These are phyloP conservation scores for Linderniella brevidens DNA, from an alignment of 257 asterid species.

Conservation along the genomic window DNA sequence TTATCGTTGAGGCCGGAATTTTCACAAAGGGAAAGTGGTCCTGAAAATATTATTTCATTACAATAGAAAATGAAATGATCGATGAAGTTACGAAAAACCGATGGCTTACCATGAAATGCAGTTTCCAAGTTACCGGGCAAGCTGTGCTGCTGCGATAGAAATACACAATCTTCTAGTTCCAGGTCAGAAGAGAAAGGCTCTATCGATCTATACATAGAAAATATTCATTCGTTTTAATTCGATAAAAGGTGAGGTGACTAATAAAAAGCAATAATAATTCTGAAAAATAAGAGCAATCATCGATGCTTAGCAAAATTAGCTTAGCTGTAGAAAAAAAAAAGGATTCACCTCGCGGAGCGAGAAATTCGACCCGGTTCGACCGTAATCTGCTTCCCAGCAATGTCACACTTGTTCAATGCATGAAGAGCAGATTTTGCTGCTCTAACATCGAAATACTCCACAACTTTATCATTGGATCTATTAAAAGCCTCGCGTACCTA, in stretches of 20 bases:
- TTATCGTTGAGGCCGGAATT: constrained; percentile 26
- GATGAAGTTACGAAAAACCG: constrained; percentile 11
- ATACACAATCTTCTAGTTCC: too few species aligned
- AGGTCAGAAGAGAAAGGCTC: too few species aligned
- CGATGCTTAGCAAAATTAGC: constrained; percentile 70
- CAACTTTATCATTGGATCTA: constrained; percentile 42
- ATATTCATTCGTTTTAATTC: constrained; percentile 8
- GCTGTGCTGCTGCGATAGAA: too few species aligned
- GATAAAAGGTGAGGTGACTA: too few species aligned
- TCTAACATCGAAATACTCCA: constrained; percentile 85
- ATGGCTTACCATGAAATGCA: background rate
- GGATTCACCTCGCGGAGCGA: constrained; percentile 54
- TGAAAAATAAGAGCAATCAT: background rate
- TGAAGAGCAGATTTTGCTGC: constrained; percentile 82
- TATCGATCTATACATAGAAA: background rate
- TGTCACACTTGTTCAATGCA: constrained; percentile 65
- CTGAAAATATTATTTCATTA: constrained; percentile 18
- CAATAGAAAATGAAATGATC: constrained; percentile 10
- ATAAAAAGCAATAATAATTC: constrained; percentile 7
- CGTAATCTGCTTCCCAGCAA: constrained; percentile 83
- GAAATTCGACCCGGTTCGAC: constrained; percentile 54
- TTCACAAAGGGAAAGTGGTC: constrained; percentile 37
- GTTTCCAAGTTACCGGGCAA: too few species aligned
- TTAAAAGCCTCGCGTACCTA: constrained; percentile 61
- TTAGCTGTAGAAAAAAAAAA: constrained; percentile 6